phyloP scores from a whole-genome alignment of 805 yeast species.

The Nakazawaea populi region DNA sequence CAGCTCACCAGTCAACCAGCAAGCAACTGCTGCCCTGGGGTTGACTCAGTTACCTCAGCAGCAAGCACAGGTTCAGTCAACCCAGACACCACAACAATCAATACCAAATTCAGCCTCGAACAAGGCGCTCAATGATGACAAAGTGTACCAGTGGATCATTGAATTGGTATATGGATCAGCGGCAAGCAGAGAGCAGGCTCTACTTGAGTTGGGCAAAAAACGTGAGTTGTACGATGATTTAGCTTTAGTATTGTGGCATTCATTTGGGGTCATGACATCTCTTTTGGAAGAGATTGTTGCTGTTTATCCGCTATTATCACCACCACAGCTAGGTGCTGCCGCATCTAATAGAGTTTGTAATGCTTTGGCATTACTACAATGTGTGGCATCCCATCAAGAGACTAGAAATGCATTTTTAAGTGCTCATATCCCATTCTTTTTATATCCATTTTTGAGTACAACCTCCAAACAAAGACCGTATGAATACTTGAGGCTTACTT shows the following conservation, averaged over 20 bases:
- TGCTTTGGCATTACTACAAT: slow-evolving; percentile 89
- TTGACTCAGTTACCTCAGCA: slow-evolving; percentile 13
- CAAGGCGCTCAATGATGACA: slow-evolving; percentile 64
- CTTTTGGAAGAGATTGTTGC: slow-evolving; percentile 82
- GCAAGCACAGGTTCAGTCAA: neutral
- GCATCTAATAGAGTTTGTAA: slow-evolving; percentile 92
- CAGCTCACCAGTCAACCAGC: slow-evolving; percentile 2
- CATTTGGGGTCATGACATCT: slow-evolving; percentile 94
- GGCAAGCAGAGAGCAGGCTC: slow-evolving; percentile 71
- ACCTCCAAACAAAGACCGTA: slow-evolving; percentile 88
- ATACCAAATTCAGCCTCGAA: slow-evolving; percentile 12
- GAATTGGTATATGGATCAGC: slow-evolving; percentile 88
- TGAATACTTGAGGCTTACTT: slow-evolving; percentile 88
- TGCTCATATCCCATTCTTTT: slow-evolving; percentile 88
- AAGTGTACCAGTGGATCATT: slow-evolving; percentile 83
- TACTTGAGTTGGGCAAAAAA: slow-evolving; percentile 86
- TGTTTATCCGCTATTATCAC: slow-evolving; percentile 85
- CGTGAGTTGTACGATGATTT: slow-evolving; percentile 92
- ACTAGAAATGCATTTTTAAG: slow-evolving; percentile 79
- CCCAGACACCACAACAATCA: neutral
- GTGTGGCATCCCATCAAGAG: slow-evolving; percentile 93
- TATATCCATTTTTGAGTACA: slow-evolving; percentile 91
- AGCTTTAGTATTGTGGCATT: slow-evolving; percentile 90
- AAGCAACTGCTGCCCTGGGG: slow-evolving; percentile 12
- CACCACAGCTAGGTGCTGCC: slow-evolving; percentile 80